Evolutionary conservation across 139 green algal species (phyloP).

Genomic region (Limnomonas spitsbergensis): DNA sequence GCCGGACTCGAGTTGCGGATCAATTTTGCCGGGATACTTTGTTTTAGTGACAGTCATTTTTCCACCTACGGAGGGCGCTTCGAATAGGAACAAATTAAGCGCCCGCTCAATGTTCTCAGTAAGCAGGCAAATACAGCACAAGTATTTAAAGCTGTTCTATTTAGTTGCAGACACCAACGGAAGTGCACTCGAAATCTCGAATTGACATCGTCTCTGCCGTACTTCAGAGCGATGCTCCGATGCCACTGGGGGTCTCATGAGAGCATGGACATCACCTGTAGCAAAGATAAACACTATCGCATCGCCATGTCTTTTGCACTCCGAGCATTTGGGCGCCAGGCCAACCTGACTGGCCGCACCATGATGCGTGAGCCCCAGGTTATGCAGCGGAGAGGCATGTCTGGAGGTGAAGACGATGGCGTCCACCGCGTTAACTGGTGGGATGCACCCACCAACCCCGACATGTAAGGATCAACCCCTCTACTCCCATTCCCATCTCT

Average conservation of each 20-base stretch:
- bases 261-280: too few relatives aligned
- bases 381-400: not conserved
- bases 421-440: slow-evolving; percentile 47
- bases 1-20: not conserved
- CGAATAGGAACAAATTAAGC: not conserved
- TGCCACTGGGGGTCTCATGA: too few relatives aligned
- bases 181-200: not conserved
- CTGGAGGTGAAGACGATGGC: slow-evolving; percentile 8
- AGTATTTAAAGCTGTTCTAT: not conserved
- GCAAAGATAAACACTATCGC: not conserved
- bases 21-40: not conserved
- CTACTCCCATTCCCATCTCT: not conserved
- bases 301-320: slow-evolving; percentile 15
- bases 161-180: too few relatives aligned
- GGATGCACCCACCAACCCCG: slow-evolving; percentile 54
- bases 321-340: not conserved
- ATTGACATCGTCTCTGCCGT: too few relatives aligned
- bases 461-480: slow-evolving; percentile 9
- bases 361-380: not conserved
- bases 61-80: not conserved
- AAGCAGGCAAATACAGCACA: not conserved
- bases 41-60: not conserved
- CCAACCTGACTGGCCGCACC: not conserved
- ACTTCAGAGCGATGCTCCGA: too few relatives aligned
- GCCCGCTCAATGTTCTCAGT: not conserved